Conservation (phyloP, 1,139 yeast species). For the Lodderomyces parapsilosis region DNA sequence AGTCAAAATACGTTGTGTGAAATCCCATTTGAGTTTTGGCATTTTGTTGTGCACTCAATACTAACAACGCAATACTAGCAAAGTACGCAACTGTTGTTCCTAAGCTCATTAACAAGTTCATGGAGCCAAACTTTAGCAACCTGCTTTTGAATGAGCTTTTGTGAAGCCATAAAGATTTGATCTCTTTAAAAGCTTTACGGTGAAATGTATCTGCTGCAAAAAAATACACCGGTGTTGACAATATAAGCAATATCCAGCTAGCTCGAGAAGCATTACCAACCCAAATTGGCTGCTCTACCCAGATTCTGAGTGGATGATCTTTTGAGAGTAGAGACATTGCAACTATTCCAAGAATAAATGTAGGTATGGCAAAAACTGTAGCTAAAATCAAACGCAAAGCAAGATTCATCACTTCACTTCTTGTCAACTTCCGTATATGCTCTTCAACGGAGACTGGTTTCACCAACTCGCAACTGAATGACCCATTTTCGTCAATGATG, state of each 20-base stretch:
- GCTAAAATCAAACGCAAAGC: slow-evolving; percentile 49
- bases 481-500: slow-evolving; percentile 25
- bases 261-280: slow-evolving; percentile 60
- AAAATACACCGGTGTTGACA: slow-evolving; percentile 73
- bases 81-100: slow-evolving; percentile 75
- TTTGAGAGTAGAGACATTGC: slow-evolving; percentile 62
- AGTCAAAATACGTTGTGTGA: slow-evolving; percentile 70
- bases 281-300: slow-evolving; percentile 66
- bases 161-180: slow-evolving; percentile 55
- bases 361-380: slow-evolving; percentile 59
- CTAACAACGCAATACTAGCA: slow-evolving; percentile 60
- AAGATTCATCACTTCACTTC: slow-evolving; percentile 48
- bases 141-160: slow-evolving; percentile 57
- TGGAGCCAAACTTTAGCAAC: slow-evolving; percentile 69
- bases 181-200: slow-evolving; percentile 59
- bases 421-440: slow-evolving; percentile 52
- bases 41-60: slow-evolving; percentile 44
- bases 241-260: slow-evolving; percentile 63
- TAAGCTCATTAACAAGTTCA: slow-evolving; percentile 68
- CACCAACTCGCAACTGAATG: slow-evolving; percentile 53
- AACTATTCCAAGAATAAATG: slow-evolving; percentile 66
- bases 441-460: slow-evolving; percentile 64
- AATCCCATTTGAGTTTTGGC: slow-evolving; percentile 38
- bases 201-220: slow-evolving; percentile 76
- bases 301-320: slow-evolving; percentile 40